Base-by-base conservation (phyloP, 495 filamentous ascomycete genomes). In the Lepraria neglecta region DNA sequence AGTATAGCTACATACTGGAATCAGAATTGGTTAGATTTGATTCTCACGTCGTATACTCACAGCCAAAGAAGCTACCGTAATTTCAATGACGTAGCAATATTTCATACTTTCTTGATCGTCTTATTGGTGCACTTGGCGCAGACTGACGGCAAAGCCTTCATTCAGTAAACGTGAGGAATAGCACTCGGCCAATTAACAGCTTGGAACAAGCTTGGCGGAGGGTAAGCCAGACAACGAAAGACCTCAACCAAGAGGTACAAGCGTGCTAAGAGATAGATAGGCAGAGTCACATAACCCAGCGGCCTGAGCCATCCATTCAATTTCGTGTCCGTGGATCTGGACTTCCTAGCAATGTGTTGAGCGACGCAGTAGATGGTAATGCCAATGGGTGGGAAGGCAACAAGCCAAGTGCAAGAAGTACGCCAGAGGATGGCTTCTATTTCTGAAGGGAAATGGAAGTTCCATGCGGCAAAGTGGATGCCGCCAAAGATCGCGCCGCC, bases 201-300 rank as follows among this genome's bases (percentile, higher is more conserved):
- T 1, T 60, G 56, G 64, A 68, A 73, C 0, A 61, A 65, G 19
- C 59, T 46, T 6, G 68, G 61, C 11, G 67, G 67, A 3, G 70
- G 53, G 46, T 62, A 69, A 14, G 48, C 62, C 19, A 73, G 54
- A 14, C 66, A 66, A 14, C 68, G 60, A 50, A 73, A 65, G 7
- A 65, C 56, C 62, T 73, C 70, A 6, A 70, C 64, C 3, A 70
- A n/a, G 3, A 73, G 54, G 60, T 64, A 68, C 40, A 70, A 27
- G 5, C 71, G 54, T 30, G 66, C 62, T 5, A 63, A 2, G 3
- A 69, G 17, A 54, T 72, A 72, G 0, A 65, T 17, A 24, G 57
- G 19, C 10, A 28, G 6, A 14, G 30, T 50, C 0, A 15, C 44
- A 11, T 15, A 9, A 3, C 51, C 46, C 12, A 62, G 47, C 28